phyloP scores from a whole-genome alignment of 768 basidiomycete species.

The Russula brevipes region DNA sequence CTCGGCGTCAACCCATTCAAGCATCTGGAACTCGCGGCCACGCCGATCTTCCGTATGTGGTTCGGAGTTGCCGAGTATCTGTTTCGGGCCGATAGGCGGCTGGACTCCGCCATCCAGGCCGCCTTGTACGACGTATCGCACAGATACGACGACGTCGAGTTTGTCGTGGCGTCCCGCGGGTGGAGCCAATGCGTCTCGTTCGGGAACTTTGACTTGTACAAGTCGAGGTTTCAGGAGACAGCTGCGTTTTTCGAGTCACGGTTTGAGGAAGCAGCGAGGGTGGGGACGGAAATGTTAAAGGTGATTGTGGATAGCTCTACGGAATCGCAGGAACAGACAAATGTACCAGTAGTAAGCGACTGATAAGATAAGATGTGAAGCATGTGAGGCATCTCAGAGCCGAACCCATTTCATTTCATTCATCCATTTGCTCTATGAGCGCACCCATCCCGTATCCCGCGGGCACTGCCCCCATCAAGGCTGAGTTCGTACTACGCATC shows the following conservation, averaged over 20 bases:
- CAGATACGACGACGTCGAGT: constrained; percentile 87
- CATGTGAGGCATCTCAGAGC: background rate
- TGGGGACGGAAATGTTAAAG: constrained; percentile 88
- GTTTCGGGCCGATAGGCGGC: constrained; percentile 62
- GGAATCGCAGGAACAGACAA: background rate
- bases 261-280: constrained; percentile 78
- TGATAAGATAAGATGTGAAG: constrained; percentile 18
- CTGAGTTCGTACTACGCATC: constrained; percentile 38
- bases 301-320: constrained; percentile 60
- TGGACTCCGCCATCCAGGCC: constrained; percentile 68
- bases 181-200: constrained; percentile 97
- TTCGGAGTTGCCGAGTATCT: constrained; percentile 96
- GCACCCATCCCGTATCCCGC: constrained; percentile 25
- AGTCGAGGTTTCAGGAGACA: constrained; percentile 72
- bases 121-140: constrained; percentile 74
- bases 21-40: constrained; percentile 90
- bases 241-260: constrained; percentile 76
- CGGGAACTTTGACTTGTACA: constrained; percentile 87
- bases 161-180: constrained; percentile 85
- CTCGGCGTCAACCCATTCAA: constrained; percentile 83
- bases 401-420: background rate
- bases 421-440: background rate
- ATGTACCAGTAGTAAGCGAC: background rate
- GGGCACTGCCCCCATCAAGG: constrained; percentile 53
- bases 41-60: constrained; percentile 94